Evolutionary conservation across 306 rosid genomes (phyloP), one percentile per base, ranked within the genome.

Genomic region (Lithocarpus polystachyus): DNA sequence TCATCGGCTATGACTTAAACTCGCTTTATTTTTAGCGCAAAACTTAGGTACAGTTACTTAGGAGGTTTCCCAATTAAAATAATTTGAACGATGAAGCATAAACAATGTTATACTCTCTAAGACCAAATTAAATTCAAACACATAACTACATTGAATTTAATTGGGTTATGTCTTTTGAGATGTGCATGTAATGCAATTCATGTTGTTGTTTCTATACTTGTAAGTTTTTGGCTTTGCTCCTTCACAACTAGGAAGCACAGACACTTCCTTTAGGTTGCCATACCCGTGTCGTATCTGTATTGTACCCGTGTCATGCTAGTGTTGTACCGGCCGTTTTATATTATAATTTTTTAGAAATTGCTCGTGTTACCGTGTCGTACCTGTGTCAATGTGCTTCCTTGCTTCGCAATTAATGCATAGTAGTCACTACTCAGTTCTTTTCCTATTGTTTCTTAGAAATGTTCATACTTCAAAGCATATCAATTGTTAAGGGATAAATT

Each of bases 301-400:
- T 0, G 0, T 37, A 37, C 2, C 0, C 10, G 0, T 7, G 43
- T 1, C 43, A 35, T 5, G 5, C 8, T 0, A 0, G 40, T 6
- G 43, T 35, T 35, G 2, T 5, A 35, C 43, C 0, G 2, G 43
- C 43, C 2, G 2, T 37, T 37, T 37, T 37, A 37, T 8, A 1
- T 37, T 37, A 37, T 37, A 8, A 8, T 2, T 37, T 37, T 37
- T 2, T 37, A 7, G 0, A 37, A 37, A 37, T 37, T 37, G 45
- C 45, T 37, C 1, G 0, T 37, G 45, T 7, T 8, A 37, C 45
- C 11, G 0, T 37, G 3, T 37, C 1, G 11, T 37, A 37, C 11
- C 45, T 0, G 45, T 37, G 3, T 40, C 1, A 8, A 0, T 0
- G 45, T 40, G 12, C 45, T 8, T 40, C 45, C 0, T 40, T 7